Evolutionary conservation across 148 eudicot species (phyloP), one percentile per base, ranked within the genome.

Genomic region (Spergularia marina): DNA sequence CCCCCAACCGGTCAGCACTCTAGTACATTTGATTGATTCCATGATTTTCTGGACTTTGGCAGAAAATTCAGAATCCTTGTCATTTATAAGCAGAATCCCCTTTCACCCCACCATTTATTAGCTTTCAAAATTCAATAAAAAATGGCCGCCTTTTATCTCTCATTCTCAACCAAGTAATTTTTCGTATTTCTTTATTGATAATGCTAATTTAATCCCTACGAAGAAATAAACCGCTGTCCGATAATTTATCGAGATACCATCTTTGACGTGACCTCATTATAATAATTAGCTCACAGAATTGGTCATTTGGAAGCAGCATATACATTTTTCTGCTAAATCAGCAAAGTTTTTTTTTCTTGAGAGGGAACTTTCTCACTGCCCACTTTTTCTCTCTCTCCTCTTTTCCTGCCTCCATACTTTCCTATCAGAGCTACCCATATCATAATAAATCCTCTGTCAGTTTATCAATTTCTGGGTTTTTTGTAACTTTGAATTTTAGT

Each of bases 361-460:
- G 54, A 21, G 55, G 10, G 36, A 20, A 68, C 12, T 18, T 47
- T 68, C 71, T 18, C 55, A 44, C 55, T 16, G 13, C 49, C 70
- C 15, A 3, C n/a, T 9, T 20, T 67, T 10, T 20, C 53, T 44
- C 70, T 44, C 70, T 18, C 70, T 67, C 54, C 23, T 67, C 21
- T 30, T 30, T 30, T 30, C 16, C 54, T 47, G 7, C 36, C 36
- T 62, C 6, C 15, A 10, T 67, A 18, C 71, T 67, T 67, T 54
- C 8, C 71, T 25, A 6, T 44, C 49, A 44, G 49, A 44, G 34
- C 71, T 67, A 44, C 71, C 71, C 71, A 18, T 49, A 65, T 65
- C 69, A 9, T 44, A 65, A 65, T 64, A 1, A 64, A 12, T 23
- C 10, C 65, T 39, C 39, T 60, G 13, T 21, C 10, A 23, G 1